Conservation (phyloP, 805 yeast species). For the Myxozyma mucilagina region DNA sequence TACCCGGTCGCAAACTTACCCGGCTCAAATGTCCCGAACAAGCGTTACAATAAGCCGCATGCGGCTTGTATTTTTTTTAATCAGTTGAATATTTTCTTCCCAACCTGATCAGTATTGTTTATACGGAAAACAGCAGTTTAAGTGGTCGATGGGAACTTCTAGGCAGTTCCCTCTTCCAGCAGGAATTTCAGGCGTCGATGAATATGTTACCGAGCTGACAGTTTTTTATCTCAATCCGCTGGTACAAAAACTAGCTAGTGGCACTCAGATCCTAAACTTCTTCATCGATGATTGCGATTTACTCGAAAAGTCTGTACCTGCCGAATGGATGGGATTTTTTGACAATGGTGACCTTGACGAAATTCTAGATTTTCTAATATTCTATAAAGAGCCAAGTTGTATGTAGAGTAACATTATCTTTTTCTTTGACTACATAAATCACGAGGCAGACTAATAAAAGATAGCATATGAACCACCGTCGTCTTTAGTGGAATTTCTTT, state of each 20-base stretch:
- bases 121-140: background rate
- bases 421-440: background rate
- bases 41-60: too few relatives aligned
- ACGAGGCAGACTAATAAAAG: background rate
- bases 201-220: conserved; percentile 15
- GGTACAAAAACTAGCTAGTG: conserved; percentile 25
- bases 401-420: background rate
- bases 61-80: too few relatives aligned
- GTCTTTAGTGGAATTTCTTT: conserved; percentile 16
- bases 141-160: background rate
- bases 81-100: too few relatives aligned
- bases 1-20: too few relatives aligned
- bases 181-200: conserved; percentile 19
- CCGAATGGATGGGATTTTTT: conserved; percentile 26
- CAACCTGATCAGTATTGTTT: too few relatives aligned
- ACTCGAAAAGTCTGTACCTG: conserved; percentile 14
- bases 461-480: conserved; percentile 11
- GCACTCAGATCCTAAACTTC: conserved; percentile 29
- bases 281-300: conserved; percentile 24
- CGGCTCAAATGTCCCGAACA: too few relatives aligned
- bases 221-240: conserved; percentile 24
- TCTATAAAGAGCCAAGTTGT: background rate
- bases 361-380: conserved; percentile 19
- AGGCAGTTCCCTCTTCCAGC: conserved; percentile 28
- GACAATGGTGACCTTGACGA: conserved; percentile 18